Percentiles rank a stretch among this genome's conserved stretches.
These are phyloP conservation scores for Triticum aestivum DNA, from an alignment of 176 grass and related monocot species.

Conservation along the genomic window DNA sequence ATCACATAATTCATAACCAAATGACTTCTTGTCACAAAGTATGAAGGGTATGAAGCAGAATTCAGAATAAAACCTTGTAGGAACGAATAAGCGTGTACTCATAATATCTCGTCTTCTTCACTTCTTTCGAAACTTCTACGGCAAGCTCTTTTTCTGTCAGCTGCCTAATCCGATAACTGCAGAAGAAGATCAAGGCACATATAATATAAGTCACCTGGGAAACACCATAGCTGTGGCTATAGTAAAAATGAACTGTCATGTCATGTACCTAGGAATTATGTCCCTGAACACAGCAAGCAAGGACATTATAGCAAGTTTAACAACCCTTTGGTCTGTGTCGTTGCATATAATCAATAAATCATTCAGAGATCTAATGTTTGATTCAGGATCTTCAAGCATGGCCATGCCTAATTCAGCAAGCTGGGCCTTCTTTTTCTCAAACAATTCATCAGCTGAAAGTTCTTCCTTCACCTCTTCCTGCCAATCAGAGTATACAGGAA, in stretches of 20 bases:
- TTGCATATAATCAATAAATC: conserved; percentile 78
- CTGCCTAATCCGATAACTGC: conserved; percentile 88
- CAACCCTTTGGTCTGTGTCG: conserved; percentile 71
- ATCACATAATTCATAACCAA: conserved; percentile 5
- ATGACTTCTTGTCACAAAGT: background rate
- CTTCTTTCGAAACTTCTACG: conserved; percentile 83
- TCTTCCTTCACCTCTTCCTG: conserved; percentile 92
- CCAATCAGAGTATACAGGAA: conserved; percentile 14
- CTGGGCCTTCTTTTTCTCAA: conserved; percentile 79
- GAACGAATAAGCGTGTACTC: conserved; percentile 86
- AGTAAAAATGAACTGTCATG: conserved; percentile 1
- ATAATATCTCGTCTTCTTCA: conserved; percentile 72
- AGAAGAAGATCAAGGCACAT: conserved; percentile 29
- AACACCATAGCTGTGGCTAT: background rate
- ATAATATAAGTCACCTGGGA: conserved; percentile 13
- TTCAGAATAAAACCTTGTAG: conserved; percentile 67
- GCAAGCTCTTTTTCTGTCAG: conserved; percentile 88
- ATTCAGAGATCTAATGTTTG: conserved; percentile 81
- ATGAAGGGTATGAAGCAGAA: background rate
- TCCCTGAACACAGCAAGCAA: conserved; percentile 95
- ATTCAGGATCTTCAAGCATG: conserved; percentile 90
- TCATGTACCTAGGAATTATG: conserved; percentile 61
- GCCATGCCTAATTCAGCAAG: conserved; percentile 83
- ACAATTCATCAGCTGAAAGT: conserved; percentile 87
- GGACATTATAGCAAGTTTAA: conserved; percentile 85